phyloP scores from a whole-genome alignment of 2,329 filamentous ascomycete genomes.

The Allantophomopsis cytisporea region DNA sequence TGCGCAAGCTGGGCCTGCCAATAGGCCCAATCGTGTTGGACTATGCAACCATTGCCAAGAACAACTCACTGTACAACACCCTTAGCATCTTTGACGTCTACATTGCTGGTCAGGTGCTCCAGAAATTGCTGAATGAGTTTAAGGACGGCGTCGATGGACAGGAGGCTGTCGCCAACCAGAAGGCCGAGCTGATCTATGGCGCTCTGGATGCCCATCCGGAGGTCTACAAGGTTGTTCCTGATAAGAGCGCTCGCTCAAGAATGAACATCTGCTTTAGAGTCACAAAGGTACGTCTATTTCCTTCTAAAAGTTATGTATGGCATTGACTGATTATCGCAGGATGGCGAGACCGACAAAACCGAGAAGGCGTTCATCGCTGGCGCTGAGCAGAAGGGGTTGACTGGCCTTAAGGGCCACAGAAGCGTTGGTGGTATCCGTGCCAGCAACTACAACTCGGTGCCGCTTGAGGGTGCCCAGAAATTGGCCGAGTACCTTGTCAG shows the following conservation, averaged over 20 bases:
- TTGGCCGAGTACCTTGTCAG: slow-evolving; percentile 46
- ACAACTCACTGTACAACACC: slow-evolving; percentile 93
- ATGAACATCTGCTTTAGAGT: slow-evolving; percentile 96
- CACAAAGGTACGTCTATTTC: slow-evolving; percentile 20
- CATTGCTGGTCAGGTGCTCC: slow-evolving; percentile 79
- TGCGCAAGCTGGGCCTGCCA: slow-evolving; percentile 64
- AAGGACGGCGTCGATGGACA: slow-evolving; percentile 60
- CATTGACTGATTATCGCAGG: slow-evolving; percentile 8
- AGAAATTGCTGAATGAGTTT: slow-evolving; percentile 53
- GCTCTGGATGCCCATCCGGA: slow-evolving; percentile 61
- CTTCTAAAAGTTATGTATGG: no score
- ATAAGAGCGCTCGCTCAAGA: slow-evolving; percentile 61
- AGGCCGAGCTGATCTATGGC: slow-evolving; percentile 64
- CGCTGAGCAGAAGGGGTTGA: slow-evolving; percentile 52
- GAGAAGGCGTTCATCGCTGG: slow-evolving; percentile 74
- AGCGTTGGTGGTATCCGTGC: slow-evolving; percentile 76
- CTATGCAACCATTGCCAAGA: slow-evolving; percentile 78
- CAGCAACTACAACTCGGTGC: slow-evolving; percentile 81
- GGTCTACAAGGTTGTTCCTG: slow-evolving; percentile 59
- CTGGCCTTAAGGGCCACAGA: slow-evolving; percentile 80
- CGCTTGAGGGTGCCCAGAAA: slow-evolving; percentile 52
- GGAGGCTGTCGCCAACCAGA: slow-evolving; percentile 57
- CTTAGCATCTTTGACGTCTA: slow-evolving; percentile 88
- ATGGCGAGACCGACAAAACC: slow-evolving; percentile 47
- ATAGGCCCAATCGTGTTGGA: slow-evolving; percentile 69